Conservation (phyloP, 2,329 filamentous ascomycete genomes). For the Lithohypha guttulata region DNA sequence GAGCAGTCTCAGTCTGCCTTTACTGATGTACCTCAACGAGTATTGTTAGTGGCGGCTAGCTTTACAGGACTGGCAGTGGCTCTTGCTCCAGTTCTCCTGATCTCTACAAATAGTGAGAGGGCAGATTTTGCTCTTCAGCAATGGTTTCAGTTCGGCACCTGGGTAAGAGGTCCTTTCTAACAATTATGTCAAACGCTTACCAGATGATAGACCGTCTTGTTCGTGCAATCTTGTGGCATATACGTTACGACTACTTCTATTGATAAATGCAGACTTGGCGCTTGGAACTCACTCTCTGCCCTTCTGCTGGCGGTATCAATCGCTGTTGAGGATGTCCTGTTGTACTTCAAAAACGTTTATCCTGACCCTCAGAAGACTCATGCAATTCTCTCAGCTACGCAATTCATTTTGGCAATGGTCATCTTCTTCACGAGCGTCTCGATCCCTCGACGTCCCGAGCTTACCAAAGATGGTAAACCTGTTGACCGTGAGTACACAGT, state of each 20-base stretch:
- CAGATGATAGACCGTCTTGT: conserved; percentile 15
- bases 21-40: conserved; percentile 49
- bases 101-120: conserved; percentile 30
- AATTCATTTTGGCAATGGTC: conserved; percentile 27
- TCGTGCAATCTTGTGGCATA: conserved; percentile 17
- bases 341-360: conserved; percentile 12
- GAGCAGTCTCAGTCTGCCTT: conserved; percentile 52
- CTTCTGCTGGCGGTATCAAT: conserved; percentile 17
- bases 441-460: conserved; percentile 57
- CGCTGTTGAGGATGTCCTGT: conserved; percentile 18
- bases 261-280: conserved; percentile 17
- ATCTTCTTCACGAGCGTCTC: conserved; percentile 41
- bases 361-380: conserved; percentile 15
- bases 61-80: not conserved
- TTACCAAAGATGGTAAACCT: conserved; percentile 47
- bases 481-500: conserved; percentile 56
- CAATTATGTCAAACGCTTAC: not conserved
- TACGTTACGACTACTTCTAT: conserved; percentile 16
- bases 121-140: conserved; percentile 40
- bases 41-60: conserved; percentile 36
- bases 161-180: conserved; percentile 47
- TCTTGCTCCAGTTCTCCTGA: conserved; percentile 42
- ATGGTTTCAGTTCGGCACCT: conserved; percentile 51
- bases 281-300: conserved; percentile 14
- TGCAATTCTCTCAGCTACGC: conserved; percentile 17